Evolutionary conservation across 805 yeast species (phyloP).

Genomic region (Yamadazyma akitaensis): DNA sequence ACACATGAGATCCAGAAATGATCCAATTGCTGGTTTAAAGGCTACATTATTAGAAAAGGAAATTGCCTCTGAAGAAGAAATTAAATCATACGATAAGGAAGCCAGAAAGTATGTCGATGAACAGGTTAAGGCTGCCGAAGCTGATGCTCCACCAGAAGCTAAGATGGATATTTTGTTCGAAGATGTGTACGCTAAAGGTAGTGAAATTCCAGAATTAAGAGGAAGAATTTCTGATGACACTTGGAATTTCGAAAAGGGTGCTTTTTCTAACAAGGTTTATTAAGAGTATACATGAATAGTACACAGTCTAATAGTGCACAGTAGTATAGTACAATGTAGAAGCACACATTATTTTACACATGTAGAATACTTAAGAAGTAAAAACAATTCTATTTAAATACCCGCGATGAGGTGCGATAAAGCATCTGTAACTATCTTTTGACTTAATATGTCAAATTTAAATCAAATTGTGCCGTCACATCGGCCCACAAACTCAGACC

Average conservation of each 20-base stretch:
- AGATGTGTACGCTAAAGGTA: slow-evolving; percentile 94
- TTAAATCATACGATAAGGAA: slow-evolving; percentile 91
- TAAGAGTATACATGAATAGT: slow-evolving; percentile 16
- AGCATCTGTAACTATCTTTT: no score
- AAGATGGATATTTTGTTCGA: slow-evolving; percentile 91
- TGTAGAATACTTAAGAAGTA: not conserved
- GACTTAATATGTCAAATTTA: slow-evolving; percentile 5
- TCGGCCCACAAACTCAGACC: slow-evolving; percentile 64
- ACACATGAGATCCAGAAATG: slow-evolving; percentile 98
- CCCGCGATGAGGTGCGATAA: slow-evolving; percentile 8
- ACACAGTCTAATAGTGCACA: no score
- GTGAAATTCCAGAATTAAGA: slow-evolving; percentile 88
- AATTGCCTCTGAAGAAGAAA: slow-evolving; percentile 91
- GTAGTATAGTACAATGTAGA: not conserved
- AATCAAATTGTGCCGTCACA: slow-evolving; percentile 57
- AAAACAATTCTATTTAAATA: no score
- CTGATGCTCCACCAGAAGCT: slow-evolving; percentile 93
- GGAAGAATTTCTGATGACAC: slow-evolving; percentile 97
- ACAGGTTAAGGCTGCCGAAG: slow-evolving; percentile 92
- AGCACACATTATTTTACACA: not conserved
- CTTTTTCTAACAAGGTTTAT: slow-evolving; percentile 45
- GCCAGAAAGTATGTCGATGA: slow-evolving; percentile 95
- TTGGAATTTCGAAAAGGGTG: slow-evolving; percentile 68
- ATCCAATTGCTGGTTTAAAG: slow-evolving; percentile 96
- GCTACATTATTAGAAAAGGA: slow-evolving; percentile 75